These are phyloP conservation scores for Citrus australasica DNA, from an alignment of 345 rosid genomes.

Conservation along the genomic window DNA sequence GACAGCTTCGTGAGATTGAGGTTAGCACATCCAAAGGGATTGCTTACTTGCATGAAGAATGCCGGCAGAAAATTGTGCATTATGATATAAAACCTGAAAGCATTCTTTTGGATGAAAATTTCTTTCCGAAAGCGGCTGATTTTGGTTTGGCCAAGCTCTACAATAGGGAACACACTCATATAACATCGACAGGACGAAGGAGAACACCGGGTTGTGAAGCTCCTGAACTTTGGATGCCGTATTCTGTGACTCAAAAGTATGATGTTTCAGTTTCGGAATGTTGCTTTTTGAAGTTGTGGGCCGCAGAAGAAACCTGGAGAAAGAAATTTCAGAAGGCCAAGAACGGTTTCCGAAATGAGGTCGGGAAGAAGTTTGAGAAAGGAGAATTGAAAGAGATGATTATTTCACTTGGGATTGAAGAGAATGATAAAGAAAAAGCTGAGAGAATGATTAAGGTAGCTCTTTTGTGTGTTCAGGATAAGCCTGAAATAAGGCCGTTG, in stretches of 20 bases:
- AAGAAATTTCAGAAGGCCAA: neutral
- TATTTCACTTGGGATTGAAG: conserved; percentile 10
- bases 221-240: conserved; percentile 17
- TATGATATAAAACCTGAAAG: conserved; percentile 22
- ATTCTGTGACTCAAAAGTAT: conserved; percentile 21
- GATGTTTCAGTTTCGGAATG: conserved; percentile 28
- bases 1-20: conserved; percentile 13
- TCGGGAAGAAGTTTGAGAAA: conserved; percentile 7
- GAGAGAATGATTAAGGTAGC: conserved; percentile 29
- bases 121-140: conserved; percentile 14
- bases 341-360: conserved; percentile 16
- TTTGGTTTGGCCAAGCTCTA: conserved; percentile 21
- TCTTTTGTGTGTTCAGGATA: conserved; percentile 29
- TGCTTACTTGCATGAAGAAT: conserved; percentile 20
- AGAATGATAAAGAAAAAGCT: conserved; percentile 20
- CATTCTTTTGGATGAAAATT: conserved; percentile 11
- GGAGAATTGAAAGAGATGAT: neutral
- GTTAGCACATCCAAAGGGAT: conserved; percentile 16
- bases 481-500: conserved; percentile 28
- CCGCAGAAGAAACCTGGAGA: conserved; percentile 12
- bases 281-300: conserved; percentile 16
- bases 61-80: conserved; percentile 14
- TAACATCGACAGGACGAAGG: conserved; percentile 11
- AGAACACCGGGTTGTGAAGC: conserved; percentile 24
- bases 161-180: conserved; percentile 12